A percentile compares a stretch with the other conserved stretches of the same genome.
Conservation (phyloP, 2,329 filamentous ascomycete species). For the Paecilomyces formosus region DNA sequence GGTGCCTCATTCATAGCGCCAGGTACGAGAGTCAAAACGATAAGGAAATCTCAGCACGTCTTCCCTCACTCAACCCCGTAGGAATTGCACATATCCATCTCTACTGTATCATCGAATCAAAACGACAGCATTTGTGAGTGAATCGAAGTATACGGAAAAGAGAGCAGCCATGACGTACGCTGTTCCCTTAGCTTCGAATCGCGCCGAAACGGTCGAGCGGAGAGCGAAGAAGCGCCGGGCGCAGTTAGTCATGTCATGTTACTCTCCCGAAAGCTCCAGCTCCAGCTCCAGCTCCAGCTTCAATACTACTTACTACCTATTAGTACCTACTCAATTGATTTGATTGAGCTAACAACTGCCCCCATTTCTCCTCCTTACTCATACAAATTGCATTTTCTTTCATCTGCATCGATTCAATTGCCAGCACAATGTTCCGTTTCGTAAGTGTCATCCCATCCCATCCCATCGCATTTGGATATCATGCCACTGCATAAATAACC, state of each 20-base stretch:
- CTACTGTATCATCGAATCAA: neutral
- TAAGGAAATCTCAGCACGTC: too few relatives aligned
- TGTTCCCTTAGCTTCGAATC: neutral
- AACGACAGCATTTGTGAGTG: neutral
- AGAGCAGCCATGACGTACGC: neutral
- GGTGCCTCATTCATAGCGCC: too few relatives aligned
- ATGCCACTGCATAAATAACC: neutral
- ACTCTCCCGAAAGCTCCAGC: too few relatives aligned
- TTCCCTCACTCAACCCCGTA: too few relatives aligned
- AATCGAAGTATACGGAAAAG: neutral
- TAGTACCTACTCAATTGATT: neutral
- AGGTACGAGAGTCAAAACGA: too few relatives aligned
- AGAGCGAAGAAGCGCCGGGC: neutral
- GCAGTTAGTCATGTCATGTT: neutral
- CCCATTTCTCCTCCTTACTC: neutral
- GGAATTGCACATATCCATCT: too few relatives aligned
- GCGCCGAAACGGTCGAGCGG: neutral
- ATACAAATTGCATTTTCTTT: neutral
- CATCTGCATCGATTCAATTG: neutral
- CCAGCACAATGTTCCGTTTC: slow-evolving; percentile 19
- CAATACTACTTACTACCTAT: neutral
- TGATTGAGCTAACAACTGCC: neutral
- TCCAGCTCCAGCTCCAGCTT: neutral
- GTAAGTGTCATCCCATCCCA: slow-evolving; percentile 6
- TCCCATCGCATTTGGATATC: neutral